These are phyloP conservation scores for Acer saccharum DNA, from an alignment of 345 rosid genomes.

Conservation along the genomic window DNA sequence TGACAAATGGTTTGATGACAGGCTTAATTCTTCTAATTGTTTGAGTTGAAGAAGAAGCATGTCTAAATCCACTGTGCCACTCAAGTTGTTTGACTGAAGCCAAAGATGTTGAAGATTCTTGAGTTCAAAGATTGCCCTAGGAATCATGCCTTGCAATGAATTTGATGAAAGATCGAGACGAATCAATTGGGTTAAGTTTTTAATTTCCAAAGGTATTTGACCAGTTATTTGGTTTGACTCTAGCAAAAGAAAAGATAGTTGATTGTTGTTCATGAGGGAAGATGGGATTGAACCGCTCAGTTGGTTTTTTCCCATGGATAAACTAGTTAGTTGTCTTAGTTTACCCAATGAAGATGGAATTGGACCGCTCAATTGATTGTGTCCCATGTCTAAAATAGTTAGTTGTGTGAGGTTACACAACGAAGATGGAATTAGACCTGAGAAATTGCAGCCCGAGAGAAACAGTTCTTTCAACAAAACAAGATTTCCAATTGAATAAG, in stretches of 20 bases:
- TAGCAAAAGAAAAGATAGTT: too few relatives aligned
- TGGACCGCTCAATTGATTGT: not conserved
- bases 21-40: not conserved
- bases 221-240: not conserved
- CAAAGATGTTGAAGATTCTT: not conserved
- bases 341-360: constrained; percentile 3
- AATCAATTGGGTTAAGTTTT: not conserved
- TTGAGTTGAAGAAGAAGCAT: not conserved
- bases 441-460: not conserved
- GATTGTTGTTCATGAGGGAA: not conserved
- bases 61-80: constrained; percentile 14
- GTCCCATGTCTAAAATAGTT: not conserved
- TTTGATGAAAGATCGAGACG: not conserved
- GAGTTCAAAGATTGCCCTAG: constrained; percentile 9
- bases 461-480: not conserved
- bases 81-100: constrained; percentile 8
- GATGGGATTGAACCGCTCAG: not conserved
- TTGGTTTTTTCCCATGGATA: too few relatives aligned
- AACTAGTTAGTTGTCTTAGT: not conserved
- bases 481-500: constrained; percentile 16
- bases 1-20: constrained; percentile 18
- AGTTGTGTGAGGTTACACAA: constrained; percentile 11
- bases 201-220: not conserved
- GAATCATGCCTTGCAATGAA: constrained; percentile 25
- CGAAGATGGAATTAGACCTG: constrained; percentile 14